Percentiles rank a stretch among this genome's conserved stretches.
These are phyloP conservation scores for Chrysanthemum seticuspe DNA, from an alignment of 129 eudicot species.

Conservation along the genomic window DNA sequence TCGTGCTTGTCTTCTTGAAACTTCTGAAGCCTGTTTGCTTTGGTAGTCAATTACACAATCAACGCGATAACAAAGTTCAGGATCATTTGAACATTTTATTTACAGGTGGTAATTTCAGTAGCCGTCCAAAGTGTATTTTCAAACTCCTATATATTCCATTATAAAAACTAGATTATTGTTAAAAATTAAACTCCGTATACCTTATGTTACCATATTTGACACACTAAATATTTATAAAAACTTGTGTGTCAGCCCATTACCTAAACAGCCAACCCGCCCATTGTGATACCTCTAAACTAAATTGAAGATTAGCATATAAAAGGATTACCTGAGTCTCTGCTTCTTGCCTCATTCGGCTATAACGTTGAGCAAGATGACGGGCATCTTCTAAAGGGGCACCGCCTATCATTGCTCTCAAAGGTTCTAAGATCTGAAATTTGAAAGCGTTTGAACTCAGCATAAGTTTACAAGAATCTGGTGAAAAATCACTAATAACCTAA, in stretches of 20 bases:
- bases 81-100: background rate
- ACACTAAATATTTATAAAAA: no score
- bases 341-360: constrained; percentile 98
- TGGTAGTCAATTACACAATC: constrained; percentile 28
- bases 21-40: constrained; percentile 86
- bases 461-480: constrained; percentile 6
- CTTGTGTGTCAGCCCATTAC: background rate
- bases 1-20: constrained; percentile 82
- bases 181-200: no score
- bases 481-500: background rate
- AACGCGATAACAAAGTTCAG: constrained; percentile 26
- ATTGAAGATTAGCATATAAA: background rate
- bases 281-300: background rate
- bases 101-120: background rate
- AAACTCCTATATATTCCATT: background rate
- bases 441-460: constrained; percentile 8
- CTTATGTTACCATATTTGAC: no score
- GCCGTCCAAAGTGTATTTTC: background rate
- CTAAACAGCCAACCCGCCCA: background rate
- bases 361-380: constrained; percentile 98
- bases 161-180: no score
- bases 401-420: constrained; percentile 77
- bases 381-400: constrained; percentile 99
- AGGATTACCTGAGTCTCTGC: constrained; percentile 87
- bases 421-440: constrained; percentile 71